A percentile compares a stretch with the other conserved stretches of the same genome.
These are phyloP conservation scores for Ophiostoma ips DNA, from an alignment of 2,329 filamentous ascomycete genomes.

Conservation along the genomic window DNA sequence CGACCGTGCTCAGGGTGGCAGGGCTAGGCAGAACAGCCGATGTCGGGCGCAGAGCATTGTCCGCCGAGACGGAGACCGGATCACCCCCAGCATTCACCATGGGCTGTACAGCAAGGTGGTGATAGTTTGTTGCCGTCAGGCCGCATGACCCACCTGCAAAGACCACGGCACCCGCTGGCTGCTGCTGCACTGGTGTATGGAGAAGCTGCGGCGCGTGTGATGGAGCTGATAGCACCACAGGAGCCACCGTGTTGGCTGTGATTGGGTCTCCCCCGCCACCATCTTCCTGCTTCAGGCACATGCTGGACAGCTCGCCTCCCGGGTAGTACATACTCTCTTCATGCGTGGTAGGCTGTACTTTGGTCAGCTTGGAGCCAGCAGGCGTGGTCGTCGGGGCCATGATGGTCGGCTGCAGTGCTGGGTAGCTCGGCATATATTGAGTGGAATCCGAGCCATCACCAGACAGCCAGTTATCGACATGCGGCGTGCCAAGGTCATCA, in stretches of 20 bases:
- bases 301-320: not conserved
- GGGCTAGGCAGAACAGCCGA: not conserved
- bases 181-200: not conserved
- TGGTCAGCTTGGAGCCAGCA: not conserved
- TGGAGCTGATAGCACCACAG: not conserved
- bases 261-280: not conserved
- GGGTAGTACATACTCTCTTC: constrained; percentile 30
- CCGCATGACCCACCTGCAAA: not conserved
- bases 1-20: not conserved
- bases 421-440: constrained; percentile 23
- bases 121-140: not conserved
- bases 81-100: not conserved
- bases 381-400: constrained; percentile 10
- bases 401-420: constrained; percentile 22
- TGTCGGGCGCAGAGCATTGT: not conserved
- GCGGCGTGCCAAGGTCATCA: constrained; percentile 16
- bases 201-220: not conserved
- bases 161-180: not conserved
- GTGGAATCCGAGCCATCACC: constrained; percentile 18
- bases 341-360: constrained; percentile 18
- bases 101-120: not conserved
- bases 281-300: not conserved
- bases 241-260: not conserved
- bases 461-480: constrained; percentile 18
- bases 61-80: not conserved